phyloP scores from a whole-genome alignment of 352 stramenopile genomes.

The Pythium dissotocum region DNA sequence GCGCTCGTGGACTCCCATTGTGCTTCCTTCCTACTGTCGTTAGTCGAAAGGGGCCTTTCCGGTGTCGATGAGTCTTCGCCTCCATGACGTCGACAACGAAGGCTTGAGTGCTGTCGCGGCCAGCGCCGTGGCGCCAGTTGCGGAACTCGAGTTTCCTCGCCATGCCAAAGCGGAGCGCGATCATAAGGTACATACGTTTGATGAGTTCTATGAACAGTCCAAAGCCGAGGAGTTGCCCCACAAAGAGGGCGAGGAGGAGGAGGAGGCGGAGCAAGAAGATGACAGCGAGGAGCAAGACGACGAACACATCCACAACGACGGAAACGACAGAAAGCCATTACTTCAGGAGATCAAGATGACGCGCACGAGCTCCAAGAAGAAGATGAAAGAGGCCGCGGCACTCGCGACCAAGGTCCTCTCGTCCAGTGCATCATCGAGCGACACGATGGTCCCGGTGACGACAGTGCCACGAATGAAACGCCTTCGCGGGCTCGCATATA shows the following conservation, averaged over 20 bases:
- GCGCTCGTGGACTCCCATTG: not conserved
- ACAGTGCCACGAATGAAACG: conserved; percentile 24
- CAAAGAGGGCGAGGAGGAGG: not conserved
- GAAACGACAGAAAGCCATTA: conserved; percentile 19
- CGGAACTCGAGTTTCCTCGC: conserved; percentile 19
- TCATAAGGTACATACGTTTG: conserved; percentile 26
- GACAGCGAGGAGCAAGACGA: not conserved
- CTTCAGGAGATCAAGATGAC: conserved; percentile 28
- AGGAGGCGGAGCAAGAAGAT: not conserved
- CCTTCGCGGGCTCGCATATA: conserved; percentile 40
- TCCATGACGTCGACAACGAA: conserved; percentile 8
- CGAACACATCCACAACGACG: not conserved
- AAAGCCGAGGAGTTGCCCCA: conserved; percentile 9
- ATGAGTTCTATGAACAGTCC: conserved; percentile 23
- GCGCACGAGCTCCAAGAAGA: conserved; percentile 28
- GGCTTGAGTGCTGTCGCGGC: not conserved
- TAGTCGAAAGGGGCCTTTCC: not conserved
- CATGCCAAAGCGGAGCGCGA: conserved; percentile 23
- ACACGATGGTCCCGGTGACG: conserved; percentile 24
- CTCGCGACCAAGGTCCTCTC: not conserved
- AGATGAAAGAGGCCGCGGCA: conserved; percentile 5
- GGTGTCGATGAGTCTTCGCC: conserved; percentile 17
- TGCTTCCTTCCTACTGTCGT: not conserved
- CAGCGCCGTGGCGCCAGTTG: not conserved
- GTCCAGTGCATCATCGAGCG: conserved; percentile 7